Percentiles rank a stretch among this genome's conserved stretches.
Evolutionary conservation across 2,329 filamentous ascomycete genomes (phyloP).

Genomic region (Penicillium sclerotiorum): DNA sequence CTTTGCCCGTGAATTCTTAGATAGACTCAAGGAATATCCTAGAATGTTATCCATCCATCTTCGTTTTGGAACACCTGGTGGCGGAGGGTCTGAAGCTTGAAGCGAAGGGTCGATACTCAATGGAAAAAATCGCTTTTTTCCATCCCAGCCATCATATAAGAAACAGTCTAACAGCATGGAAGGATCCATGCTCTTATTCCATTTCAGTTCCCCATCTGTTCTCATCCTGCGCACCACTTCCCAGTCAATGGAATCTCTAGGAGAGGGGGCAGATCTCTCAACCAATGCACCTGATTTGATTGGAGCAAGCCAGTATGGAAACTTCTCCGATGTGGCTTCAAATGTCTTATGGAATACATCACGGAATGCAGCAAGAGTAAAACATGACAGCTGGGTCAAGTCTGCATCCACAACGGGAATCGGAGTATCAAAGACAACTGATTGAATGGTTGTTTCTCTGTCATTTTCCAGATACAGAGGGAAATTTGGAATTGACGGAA

Average conservation of each 20-base stretch:
- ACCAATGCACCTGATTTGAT: conserved; percentile 20
- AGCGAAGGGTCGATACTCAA: conserved; percentile 34
- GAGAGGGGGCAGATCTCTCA: conserved; percentile 4
- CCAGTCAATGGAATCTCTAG: conserved; percentile 49
- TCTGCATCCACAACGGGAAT: conserved; percentile 39
- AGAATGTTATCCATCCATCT: conserved; percentile 67
- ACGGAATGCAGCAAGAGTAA: conserved; percentile 75
- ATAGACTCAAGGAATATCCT: conserved; percentile 81
- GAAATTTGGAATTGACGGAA: conserved; percentile 70
- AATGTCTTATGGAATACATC: conserved; percentile 92
- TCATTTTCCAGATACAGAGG: conserved; percentile 71
- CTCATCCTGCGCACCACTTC: conserved; percentile 38
- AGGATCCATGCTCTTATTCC: conserved; percentile 46
- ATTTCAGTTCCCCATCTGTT: conserved; percentile 46
- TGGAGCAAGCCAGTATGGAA: conserved; percentile 86
- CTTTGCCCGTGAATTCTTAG: conserved; percentile 59
- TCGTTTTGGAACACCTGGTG: conserved; percentile 35
- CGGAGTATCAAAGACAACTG: conserved; percentile 47
- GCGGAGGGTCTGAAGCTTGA: conserved; percentile 38
- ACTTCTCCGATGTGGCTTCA: conserved; percentile 60
- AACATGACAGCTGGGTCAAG: conserved; percentile 63
- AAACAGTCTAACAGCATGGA: conserved; percentile 53
- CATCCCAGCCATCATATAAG: conserved; percentile 60
- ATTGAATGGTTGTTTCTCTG: conserved; percentile 60
- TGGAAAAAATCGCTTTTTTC: conserved; percentile 62